phyloP scores from a whole-genome alignment of 2,329 filamentous ascomycete genomes.

The Aspergillus tanneri region DNA sequence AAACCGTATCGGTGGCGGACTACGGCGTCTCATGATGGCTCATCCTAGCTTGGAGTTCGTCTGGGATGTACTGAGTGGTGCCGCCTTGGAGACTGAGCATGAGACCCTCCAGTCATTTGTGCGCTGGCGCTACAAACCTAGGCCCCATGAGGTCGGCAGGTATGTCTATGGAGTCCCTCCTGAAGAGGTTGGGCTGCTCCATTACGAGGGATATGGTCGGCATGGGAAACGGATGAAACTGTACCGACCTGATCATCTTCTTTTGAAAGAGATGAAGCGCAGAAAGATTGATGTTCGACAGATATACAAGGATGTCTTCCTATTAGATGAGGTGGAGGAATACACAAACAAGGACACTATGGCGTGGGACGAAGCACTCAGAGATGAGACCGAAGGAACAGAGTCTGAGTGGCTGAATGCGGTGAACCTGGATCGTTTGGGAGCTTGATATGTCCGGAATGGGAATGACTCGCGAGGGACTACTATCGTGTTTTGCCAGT shows the following conservation, averaged over 20 bases:
- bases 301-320: slow-evolving; percentile 57
- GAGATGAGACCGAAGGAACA: slow-evolving; percentile 5
- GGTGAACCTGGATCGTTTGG: slow-evolving; percentile 2
- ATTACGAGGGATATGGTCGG: slow-evolving; percentile 38
- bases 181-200: slow-evolving; percentile 52
- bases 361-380: slow-evolving; percentile 6
- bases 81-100: slow-evolving; percentile 48
- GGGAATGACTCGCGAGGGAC: not conserved
- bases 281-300: slow-evolving; percentile 56
- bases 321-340: slow-evolving; percentile 20
- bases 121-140: slow-evolving; percentile 54
- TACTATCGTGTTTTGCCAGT: not conserved
- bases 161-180: slow-evolving; percentile 54
- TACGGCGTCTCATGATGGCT: slow-evolving; percentile 60
- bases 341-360: not conserved
- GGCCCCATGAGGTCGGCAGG: slow-evolving; percentile 23
- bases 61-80: slow-evolving; percentile 60
- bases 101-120: slow-evolving; percentile 60
- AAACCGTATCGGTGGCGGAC: slow-evolving; percentile 42
- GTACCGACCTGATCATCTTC: slow-evolving; percentile 57
- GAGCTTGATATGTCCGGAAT: too few relatives aligned
- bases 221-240: slow-evolving; percentile 46
- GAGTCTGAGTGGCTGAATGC: slow-evolving; percentile 5
- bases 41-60: slow-evolving; percentile 59
- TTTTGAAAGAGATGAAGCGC: slow-evolving; percentile 56